Evolutionary conservation across 1,139 yeast species (phyloP), one percentile per base, ranked within the genome.

Genomic region (Yamadazyma siamensis): DNA sequence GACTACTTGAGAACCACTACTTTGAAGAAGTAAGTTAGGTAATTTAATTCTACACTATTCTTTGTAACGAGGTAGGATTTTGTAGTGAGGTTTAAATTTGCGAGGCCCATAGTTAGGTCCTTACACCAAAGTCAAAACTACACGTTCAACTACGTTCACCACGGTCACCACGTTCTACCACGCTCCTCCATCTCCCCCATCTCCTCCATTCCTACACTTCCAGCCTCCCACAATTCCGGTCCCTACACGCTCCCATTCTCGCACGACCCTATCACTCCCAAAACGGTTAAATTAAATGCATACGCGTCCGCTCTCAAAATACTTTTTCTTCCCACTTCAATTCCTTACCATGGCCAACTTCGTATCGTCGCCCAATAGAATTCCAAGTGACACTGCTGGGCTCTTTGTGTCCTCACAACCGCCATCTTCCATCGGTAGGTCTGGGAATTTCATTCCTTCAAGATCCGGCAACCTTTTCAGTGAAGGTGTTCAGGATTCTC

Each of bases 1-100:
- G 87, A 95, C 34, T 87, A 87, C 73, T 72, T 86, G 59, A 78
- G 89, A 63, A 78, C 63, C 56, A 72, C 80, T 36, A 62, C 25
- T 25, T 37, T 34, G 33, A 35, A 35, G 34, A 25, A 25, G 21
- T 25, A 25, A 17, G 10, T 15, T 6, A 17, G 10, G 20, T 10
- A 7, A 7, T 7, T 10, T n/a, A 21, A n/a, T n/a, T n/a, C n/a
- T n/a, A n/a, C n/a, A n/a, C n/a, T n/a, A n/a, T n/a, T n/a, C n/a
- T n/a, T n/a, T n/a, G n/a, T n/a, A n/a, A n/a, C n/a, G n/a, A n/a
- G n/a, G n/a, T n/a, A n/a, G n/a, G n/a, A n/a, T n/a, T n/a, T n/a
- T n/a, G n/a, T n/a, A n/a, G n/a, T n/a, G n/a, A n/a, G n/a, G n/a
- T n/a, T n/a, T n/a, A n/a, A n/a, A n/a, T n/a, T n/a, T n/a, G n/a